These are phyloP conservation scores for Pezicula neosporulosa DNA, from an alignment of 2,329 filamentous ascomycete genomes.

Conservation along the genomic window DNA sequence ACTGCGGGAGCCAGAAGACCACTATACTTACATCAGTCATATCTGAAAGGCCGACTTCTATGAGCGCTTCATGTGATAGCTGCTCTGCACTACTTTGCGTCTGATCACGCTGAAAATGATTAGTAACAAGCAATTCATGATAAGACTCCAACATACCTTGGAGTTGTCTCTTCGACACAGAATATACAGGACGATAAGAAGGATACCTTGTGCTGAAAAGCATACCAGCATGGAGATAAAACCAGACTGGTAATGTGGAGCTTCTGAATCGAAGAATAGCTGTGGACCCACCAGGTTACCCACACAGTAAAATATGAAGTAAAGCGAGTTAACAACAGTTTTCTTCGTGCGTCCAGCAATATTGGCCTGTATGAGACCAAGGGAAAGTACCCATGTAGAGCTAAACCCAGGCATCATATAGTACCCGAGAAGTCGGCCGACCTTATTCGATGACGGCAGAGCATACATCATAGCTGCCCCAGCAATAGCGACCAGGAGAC, in stretches of 20 bases:
- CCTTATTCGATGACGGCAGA: conserved; percentile 7
- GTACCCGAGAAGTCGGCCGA: background rate
- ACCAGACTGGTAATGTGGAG: conserved; percentile 7
- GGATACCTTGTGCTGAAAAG: background rate
- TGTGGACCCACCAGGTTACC: conserved; percentile 13
- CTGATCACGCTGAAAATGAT: too few relatives aligned
- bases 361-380: conserved; percentile 57
- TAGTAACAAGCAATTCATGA: too few relatives aligned
- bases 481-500: conserved; percentile 49
- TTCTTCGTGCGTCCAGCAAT: conserved; percentile 67
- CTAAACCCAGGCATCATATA: background rate
- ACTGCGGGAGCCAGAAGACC: too few relatives aligned
- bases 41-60: too few relatives aligned
- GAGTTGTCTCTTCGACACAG: too few relatives aligned
- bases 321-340: conserved; percentile 60
- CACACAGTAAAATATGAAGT: conserved; percentile 49
- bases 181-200: too few relatives aligned
- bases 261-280: conserved; percentile 8
- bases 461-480: conserved; percentile 49
- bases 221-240: conserved; percentile 9
- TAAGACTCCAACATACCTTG: too few relatives aligned
- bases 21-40: too few relatives aligned
- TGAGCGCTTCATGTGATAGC: too few relatives aligned
- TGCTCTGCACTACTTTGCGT: too few relatives aligned
- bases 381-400: conserved; percentile 49